Base-by-base conservation (phyloP, 2,329 filamentous ascomycete genomes). In the Aspergillus floridensis region DNA sequence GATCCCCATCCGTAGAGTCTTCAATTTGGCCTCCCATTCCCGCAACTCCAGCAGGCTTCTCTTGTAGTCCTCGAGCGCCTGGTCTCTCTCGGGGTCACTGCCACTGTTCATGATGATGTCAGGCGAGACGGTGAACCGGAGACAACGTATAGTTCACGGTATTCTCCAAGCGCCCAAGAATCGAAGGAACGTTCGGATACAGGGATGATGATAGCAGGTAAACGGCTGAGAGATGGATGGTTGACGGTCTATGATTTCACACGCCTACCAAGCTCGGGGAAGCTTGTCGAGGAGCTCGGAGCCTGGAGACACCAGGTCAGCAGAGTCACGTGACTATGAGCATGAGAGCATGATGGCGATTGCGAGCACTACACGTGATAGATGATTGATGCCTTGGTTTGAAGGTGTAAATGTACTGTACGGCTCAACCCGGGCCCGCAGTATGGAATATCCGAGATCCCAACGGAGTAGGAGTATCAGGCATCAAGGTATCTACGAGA, bases 11-110 rank as follows among this genome's bases (percentile, higher is more conserved):
- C 95, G 91, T 70, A 99, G 82, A 56, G 89, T 86, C 82, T 98
- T 99, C 63, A 99, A 86, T 84, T 98, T 99, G 55, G 93, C 89
- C 79, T 99, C 96, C 92, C 92, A 98, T 84, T 99, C 95, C 79
- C 96, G 87, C 70, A 96, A 96, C 79, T 99, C 93, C 72, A 97
- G 85, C 70, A 93, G 85, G 81, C 91, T 92, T 63, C 83, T 80
- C 76, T 91, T 91, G 82, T 92, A 93, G 60, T 88, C 86, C 72
- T 88, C 83, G 71, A 93, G 87, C 73, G 90, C 90, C 74, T 88
- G 84, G 69, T 88, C 75, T 70, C 84, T 79, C 75, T 86, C 83
- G 58, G 82, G 80, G 67, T 86, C 82, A 64, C 63, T 64, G 66
- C 69, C 69, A 64, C 71, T 72, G 68, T 72, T 73, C 75, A 77